phyloP scores from a whole-genome alignment of 192 early-diverging fungal genomes.

The Cladochytrium replicatum region DNA sequence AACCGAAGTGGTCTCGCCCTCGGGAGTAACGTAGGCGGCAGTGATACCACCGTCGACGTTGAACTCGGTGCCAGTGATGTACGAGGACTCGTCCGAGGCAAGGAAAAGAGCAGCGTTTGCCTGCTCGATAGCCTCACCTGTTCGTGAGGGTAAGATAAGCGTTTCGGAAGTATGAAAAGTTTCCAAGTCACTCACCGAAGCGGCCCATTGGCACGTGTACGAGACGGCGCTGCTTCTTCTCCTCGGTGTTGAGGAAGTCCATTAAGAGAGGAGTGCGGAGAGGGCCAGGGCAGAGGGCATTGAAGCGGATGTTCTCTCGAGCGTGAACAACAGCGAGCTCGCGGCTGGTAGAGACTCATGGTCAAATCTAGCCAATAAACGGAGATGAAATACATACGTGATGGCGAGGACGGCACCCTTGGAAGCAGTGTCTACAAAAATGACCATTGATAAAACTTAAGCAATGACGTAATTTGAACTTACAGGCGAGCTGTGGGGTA shows the following conservation, averaged over 20 bases:
- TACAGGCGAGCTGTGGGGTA: conserved; percentile 74
- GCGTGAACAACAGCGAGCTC: conserved; percentile 77
- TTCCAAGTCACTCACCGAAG: conserved; percentile 44
- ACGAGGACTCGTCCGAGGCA: conserved; percentile 67
- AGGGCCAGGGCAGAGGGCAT: conserved; percentile 73
- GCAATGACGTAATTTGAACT: conserved; percentile 24
- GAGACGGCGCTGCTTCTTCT: conserved; percentile 70
- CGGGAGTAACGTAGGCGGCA: conserved; percentile 49
- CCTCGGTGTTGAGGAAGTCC: conserved; percentile 74
- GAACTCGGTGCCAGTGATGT: conserved; percentile 75
- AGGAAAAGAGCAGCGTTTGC: conserved; percentile 73
- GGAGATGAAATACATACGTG: conserved; percentile 45
- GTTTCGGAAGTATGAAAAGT: too few species aligned
- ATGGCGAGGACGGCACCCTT: conserved; percentile 78
- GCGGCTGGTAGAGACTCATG: conserved; percentile 27
- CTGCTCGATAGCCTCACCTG: conserved; percentile 76
- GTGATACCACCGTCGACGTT: conserved; percentile 70
- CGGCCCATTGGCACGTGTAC: conserved; percentile 77
- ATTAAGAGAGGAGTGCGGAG: conserved; percentile 68
- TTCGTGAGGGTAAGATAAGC: too few species aligned
- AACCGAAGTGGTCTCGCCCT: conserved; percentile 13
- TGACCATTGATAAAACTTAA: too few species aligned
- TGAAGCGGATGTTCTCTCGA: conserved; percentile 77
- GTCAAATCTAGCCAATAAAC: too few species aligned
- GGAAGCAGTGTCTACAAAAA: conserved; percentile 60